Evolutionary conservation across 345 rosid genomes (phyloP), one percentile per base, ranked within the genome.

Genomic region (Euclidium syriacum): DNA sequence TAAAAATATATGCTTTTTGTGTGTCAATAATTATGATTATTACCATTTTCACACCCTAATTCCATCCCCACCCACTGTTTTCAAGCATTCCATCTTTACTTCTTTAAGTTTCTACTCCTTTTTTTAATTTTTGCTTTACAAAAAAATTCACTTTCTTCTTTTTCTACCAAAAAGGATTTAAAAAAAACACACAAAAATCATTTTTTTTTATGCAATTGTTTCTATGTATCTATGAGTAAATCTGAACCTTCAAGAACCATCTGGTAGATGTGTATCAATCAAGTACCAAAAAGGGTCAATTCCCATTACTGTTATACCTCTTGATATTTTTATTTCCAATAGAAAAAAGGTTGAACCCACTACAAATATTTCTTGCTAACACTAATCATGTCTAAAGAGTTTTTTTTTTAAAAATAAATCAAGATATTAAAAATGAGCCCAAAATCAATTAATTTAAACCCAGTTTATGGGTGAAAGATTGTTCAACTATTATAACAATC

Each of bases 21-120:
- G 35, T 62, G 56, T 62, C 44, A 70, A 70, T 62, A 70, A 54
- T 70, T 62, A 70, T 62, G 68, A 70, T 62, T 53, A 62, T 15
- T 62, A 62, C 58, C 29, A 54, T 54, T 54, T 46, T 70, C 73
- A 69, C 67, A 69, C 68, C 56, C 67, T 69, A 52, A 68, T 34
- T 25, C 55, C 62, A 25, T 43, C 69, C 64, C 58, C 74, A 62
- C 74, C 52, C 57, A 70, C 50, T 44, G 68, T 70, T 70, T 36
- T 46, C 46, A 60, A 46, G 50, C 68, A 70, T 58, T 62, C 51
- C 34, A 19, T 70, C 51, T 58, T 62, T 54, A 38, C 63, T 70
- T 62, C 68, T 61, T 69, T 8, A 43, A 61, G 73, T 61, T 52
- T 70, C 63, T 54, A 36, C 7, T 70, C 6, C 41, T 52, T 69